Conservation (phyloP, 2,329 filamentous ascomycete genomes). For the Thermoascus crustaceus region DNA sequence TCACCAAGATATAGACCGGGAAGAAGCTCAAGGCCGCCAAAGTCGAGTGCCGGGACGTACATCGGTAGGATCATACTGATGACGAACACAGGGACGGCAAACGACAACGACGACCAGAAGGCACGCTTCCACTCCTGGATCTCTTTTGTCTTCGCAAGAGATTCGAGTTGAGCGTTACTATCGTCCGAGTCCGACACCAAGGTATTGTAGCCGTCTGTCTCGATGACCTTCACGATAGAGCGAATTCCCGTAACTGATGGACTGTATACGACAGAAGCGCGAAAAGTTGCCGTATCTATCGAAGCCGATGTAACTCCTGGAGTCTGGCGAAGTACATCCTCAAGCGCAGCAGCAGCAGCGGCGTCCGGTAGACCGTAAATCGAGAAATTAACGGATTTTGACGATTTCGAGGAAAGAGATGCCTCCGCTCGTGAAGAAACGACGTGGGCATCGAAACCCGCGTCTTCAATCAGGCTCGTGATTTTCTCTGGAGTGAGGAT, state of each 20-base stretch:
- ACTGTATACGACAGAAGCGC: constrained; percentile 65
- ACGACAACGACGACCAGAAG: constrained; percentile 67
- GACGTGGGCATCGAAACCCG: constrained; percentile 80
- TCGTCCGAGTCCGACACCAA: constrained; percentile 86
- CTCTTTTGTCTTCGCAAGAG: constrained; percentile 89
- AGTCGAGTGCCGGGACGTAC: constrained; percentile 66
- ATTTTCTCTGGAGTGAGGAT: constrained; percentile 67
- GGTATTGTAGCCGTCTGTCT: constrained; percentile 78
- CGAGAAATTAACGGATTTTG: constrained; percentile 66
- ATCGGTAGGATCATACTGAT: constrained; percentile 94
- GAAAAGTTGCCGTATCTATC: constrained; percentile 64
- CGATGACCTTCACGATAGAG: constrained; percentile 71
- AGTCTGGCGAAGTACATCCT: constrained; percentile 56
- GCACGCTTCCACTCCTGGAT: constrained; percentile 86
- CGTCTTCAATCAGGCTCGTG: constrained; percentile 74
- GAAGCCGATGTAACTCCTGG: constrained; percentile 67
- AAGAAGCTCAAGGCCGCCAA: constrained; percentile 58
- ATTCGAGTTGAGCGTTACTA: constrained; percentile 93
- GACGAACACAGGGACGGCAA: constrained; percentile 83
- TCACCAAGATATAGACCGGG: constrained; percentile 83
- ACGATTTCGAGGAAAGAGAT: constrained; percentile 46
- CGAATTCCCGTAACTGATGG: constrained; percentile 68
- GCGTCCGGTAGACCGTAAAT: constrained; percentile 71
- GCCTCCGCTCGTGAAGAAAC: constrained; percentile 63
- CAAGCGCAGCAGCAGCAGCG: constrained; percentile 62